Base-by-base conservation (phyloP, 2,329 filamentous ascomycete species). In the Mollisiaceae sp. region DNA sequence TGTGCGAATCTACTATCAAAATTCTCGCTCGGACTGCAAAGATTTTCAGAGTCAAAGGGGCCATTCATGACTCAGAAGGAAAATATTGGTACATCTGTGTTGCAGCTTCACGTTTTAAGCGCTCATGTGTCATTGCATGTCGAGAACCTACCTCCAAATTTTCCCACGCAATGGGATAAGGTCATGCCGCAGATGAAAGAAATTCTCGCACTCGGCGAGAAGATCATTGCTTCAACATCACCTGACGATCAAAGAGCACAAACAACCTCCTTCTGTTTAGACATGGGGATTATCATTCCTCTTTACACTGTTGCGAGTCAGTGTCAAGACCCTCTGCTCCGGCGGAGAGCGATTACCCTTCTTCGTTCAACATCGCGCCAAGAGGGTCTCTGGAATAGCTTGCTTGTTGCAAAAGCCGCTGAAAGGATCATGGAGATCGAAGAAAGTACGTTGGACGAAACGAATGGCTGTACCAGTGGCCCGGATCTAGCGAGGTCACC, bases 331-430 rank as follows among this genome's bases (percentile, higher is more conserved):
- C 14, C 15, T 11, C 2, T 35, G 12, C 3, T 59, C 20, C 36
- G 57, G 5, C 39, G 36, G 27, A 47, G 45, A 59, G 87, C 87
- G 18, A 88, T 90, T 60, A 81, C 85, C 68, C 78, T 91, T 18
- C 76, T 90, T 56, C 79, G 80, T 57, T 85, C 82, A 69, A 86
- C 84, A 69, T 82, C 85, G 14, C 80, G 87, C 12, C 81, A 87
- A 58, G 88, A 91, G 75, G 87, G 86, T 35, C 86, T 90, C 80
- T 90, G 88, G 88, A 87, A 91, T 58, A 67, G 65, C n/a, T 0
- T 65, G 0, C 38, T 71, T 3, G 43, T 56, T 24, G 70, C 67
- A 12, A 67, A 60, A 20, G 65, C 55, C 24, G 59, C 65, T 12
- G 68, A 71, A 41, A 60, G 63, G n/a, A 54, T 65, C 27, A 64